These are phyloP conservation scores for Flaveria ramosissima DNA, from an alignment of 129 eudicot species.

Conservation along the genomic window DNA sequence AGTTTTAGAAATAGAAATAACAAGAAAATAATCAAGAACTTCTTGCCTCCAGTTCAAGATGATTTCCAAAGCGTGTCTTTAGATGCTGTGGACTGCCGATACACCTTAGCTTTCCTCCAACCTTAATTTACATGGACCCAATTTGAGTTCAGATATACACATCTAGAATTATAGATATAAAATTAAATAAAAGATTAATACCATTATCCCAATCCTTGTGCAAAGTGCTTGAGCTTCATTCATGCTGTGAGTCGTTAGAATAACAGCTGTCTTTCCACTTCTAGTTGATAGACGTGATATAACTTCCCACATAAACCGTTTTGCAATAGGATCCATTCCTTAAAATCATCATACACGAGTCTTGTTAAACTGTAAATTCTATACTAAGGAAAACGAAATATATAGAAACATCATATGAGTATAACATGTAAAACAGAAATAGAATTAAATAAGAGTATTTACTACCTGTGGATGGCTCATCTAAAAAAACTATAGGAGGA, in stretches of 20 bases:
- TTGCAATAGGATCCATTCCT: constrained; percentile 99
- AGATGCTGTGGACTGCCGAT: constrained; percentile 98
- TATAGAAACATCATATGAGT: not conserved
- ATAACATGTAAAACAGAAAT: not conserved
- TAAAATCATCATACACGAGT: constrained; percentile 22
- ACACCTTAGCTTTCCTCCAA: constrained; percentile 89
- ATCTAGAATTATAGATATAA: not conserved
- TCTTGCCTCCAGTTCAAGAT: constrained; percentile 89
- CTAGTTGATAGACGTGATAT: constrained; percentile 92
- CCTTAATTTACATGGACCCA: constrained; percentile 44
- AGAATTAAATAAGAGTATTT: not conserved
- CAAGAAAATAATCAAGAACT: constrained; percentile 8
- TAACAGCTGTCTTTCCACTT: constrained; percentile 95
- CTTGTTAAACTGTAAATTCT: constrained; percentile 6
- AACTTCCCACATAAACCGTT: constrained; percentile 99
- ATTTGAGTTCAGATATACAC: not conserved
- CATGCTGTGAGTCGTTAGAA: constrained; percentile 97
- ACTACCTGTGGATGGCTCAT: constrained; percentile 94
- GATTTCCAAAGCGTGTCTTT: constrained; percentile 93
- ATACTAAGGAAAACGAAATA: not conserved
- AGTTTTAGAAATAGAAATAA: constrained; percentile 6
- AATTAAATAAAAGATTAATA: constrained; percentile 28
- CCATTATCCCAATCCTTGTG: constrained; percentile 97
- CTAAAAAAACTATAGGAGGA: constrained; percentile 92
- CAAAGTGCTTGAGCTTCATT: constrained; percentile 99